These are phyloP conservation scores for Chamaecrista fasciculata DNA, from an alignment of 306 rosid genomes.

Conservation along the genomic window DNA sequence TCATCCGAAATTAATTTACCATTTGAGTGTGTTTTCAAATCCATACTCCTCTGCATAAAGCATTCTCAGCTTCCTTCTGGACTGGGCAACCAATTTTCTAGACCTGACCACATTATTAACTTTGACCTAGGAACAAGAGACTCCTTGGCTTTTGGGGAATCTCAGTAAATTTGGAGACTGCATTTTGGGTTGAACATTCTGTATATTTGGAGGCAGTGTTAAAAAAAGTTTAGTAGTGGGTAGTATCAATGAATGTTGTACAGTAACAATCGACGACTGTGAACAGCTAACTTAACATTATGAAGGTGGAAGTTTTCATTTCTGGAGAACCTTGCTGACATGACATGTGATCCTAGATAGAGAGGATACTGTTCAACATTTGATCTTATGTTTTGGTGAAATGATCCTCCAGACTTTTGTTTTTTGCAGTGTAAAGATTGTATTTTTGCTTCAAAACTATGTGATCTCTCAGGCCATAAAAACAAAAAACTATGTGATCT, in stretches of 20 bases:
- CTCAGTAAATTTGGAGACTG: conserved; percentile 13
- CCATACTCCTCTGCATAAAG: not conserved
- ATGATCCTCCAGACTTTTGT: not conserved
- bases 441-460: too few species aligned
- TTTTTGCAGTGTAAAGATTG: conserved; percentile 1
- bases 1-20: not conserved
- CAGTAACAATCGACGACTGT: conserved; percentile 10
- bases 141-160: conserved; percentile 6
- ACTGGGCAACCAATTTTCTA: conserved; percentile 13
- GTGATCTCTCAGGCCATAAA: too few species aligned
- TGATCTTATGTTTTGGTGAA: conserved; percentile 10
- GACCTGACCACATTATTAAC: conserved; percentile 4
- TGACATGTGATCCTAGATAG: not conserved
- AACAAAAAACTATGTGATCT: too few species aligned
- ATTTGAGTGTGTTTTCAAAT: not conserved
- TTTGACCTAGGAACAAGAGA: conserved; percentile 4
- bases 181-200: conserved; percentile 13
- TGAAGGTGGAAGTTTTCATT: conserved; percentile 8
- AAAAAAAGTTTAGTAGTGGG: conserved; percentile 11
- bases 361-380: conserved; percentile 7
- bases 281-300: conserved; percentile 2
- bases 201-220: conserved; percentile 23
- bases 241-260: conserved; percentile 34
- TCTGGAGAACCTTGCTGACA: not conserved
- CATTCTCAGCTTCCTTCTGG: not conserved